Conservation (phyloP, 306 rosid species). For the Phaseolus lunatus region DNA sequence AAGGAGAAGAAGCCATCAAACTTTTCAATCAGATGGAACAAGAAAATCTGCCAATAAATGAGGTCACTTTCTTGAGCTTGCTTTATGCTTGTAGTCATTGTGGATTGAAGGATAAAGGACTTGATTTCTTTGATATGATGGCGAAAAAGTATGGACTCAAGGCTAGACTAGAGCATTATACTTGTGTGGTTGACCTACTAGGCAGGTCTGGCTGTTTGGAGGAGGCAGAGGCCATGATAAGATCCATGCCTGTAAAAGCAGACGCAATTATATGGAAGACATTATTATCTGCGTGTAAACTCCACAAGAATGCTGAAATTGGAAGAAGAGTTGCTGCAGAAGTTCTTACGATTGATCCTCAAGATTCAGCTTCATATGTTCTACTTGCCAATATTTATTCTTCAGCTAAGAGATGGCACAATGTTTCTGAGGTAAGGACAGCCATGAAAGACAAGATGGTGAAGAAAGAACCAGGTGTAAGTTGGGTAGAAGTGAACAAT, state of each 20-base stretch:
- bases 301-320: conserved; percentile 78
- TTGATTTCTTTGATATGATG: conserved; percentile 74
- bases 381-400: conserved; percentile 83
- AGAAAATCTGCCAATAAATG: conserved; percentile 68
- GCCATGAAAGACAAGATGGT: conserved; percentile 73
- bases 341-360: conserved; percentile 77
- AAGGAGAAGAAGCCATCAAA: conserved; percentile 75
- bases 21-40: conserved; percentile 77
- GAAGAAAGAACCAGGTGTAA: conserved; percentile 82
- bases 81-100: conserved; percentile 90
- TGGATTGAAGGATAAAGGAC: conserved; percentile 85
- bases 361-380: conserved; percentile 79
- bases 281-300: conserved; percentile 83
- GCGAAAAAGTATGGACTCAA: conserved; percentile 64
- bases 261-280: conserved; percentile 91
- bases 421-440: conserved; percentile 76
- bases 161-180: conserved; percentile 80
- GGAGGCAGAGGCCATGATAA: conserved; percentile 81
- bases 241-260: conserved; percentile 80
- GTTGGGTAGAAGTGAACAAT: conserved; percentile 89
- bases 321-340: conserved; percentile 76
- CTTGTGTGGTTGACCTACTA: conserved; percentile 84
- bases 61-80: conserved; percentile 89
- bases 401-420: conserved; percentile 79
- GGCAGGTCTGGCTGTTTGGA: conserved; percentile 86